phyloP scores from a whole-genome alignment of 768 basidiomycete genomes.

The Panaeolus cyanescens region DNA sequence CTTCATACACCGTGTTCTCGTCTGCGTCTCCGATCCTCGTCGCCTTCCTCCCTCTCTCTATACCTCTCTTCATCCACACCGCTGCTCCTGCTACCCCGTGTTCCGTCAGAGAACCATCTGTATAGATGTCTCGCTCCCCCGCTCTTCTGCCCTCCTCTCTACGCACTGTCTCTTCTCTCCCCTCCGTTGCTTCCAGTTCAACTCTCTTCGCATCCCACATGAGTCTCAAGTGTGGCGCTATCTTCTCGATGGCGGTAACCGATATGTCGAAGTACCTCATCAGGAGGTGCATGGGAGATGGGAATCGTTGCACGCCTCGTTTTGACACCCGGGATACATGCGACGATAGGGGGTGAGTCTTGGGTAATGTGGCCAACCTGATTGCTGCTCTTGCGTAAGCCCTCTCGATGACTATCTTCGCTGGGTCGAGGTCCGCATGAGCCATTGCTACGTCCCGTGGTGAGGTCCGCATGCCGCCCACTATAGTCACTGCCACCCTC shows the following conservation, averaged over 20 bases:
- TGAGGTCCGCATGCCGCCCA: slow-evolving; percentile 14
- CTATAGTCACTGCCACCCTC: slow-evolving; percentile 8
- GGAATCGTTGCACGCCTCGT: slow-evolving; percentile 10
- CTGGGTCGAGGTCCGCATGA: slow-evolving; percentile 14
- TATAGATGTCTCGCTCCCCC: neutral
- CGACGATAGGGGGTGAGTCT: slow-evolving; percentile 14
- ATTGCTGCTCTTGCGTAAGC: slow-evolving; percentile 10
- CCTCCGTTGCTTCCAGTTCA: too few relatives aligned
- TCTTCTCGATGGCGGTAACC: slow-evolving; percentile 23
- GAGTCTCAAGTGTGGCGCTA: slow-evolving; percentile 2
- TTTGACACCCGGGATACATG: neutral
- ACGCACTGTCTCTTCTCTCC: neutral
- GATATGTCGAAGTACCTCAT: too few relatives aligned
- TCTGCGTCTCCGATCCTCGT: neutral
- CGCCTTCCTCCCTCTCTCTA: neutral
- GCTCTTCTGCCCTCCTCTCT: neutral
- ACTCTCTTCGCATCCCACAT: too few relatives aligned
- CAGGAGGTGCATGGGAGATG: slow-evolving; percentile 22
- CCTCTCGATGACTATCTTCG: slow-evolving; percentile 8
- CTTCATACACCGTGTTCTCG: neutral
- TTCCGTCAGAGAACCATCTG: neutral
- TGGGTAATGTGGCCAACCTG: slow-evolving; percentile 17
- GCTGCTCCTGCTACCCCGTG: neutral
- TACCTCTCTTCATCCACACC: neutral
- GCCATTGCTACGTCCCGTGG: slow-evolving; percentile 7